Conservation (phyloP, 2,329 filamentous ascomycete species). For the Xylariaceae sp. region DNA sequence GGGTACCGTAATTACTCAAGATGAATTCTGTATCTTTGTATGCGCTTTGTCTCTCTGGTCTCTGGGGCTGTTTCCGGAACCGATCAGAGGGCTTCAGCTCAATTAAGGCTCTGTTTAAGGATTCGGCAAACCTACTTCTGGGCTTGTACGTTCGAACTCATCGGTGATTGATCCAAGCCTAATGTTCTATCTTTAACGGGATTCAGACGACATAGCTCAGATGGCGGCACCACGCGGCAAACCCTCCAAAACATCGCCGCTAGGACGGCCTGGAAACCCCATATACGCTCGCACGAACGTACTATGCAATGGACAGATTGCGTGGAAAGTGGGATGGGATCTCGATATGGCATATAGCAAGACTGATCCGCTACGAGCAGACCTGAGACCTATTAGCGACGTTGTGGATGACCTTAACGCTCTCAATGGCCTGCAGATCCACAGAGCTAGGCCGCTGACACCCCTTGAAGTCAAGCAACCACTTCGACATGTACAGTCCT, state of each 20-base stretch:
- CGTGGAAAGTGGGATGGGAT: slow-evolving; percentile 10
- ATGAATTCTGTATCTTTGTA: no score
- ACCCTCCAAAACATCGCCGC: not conserved
- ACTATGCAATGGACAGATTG: slow-evolving; percentile 20
- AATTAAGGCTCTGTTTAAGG: no score
- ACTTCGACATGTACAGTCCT: slow-evolving; percentile 14
- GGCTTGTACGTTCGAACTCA: no score
- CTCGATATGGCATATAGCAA: slow-evolving; percentile 1
- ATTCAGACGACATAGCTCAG: not conserved
- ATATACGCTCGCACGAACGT: slow-evolving; percentile 19
- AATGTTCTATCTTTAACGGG: not conserved
- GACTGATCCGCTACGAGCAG: slow-evolving; percentile 2
- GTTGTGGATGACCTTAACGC: slow-evolving; percentile 12
- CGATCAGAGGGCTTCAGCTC: no score
- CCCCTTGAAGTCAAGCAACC: slow-evolving; percentile 16
- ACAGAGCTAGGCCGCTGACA: not conserved
- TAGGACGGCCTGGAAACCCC: not conserved
- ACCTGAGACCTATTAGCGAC: not conserved
- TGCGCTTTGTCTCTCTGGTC: no score
- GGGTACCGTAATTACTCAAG: no score
- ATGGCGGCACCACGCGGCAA: slow-evolving; percentile 6
- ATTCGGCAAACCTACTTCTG: no score
- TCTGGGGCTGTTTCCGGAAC: no score
- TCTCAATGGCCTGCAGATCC: slow-evolving; percentile 17
- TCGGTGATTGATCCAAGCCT: no score